Evolutionary conservation across 768 basidiomycete genomes (phyloP).

Genomic region (Mycena indigotica): DNA sequence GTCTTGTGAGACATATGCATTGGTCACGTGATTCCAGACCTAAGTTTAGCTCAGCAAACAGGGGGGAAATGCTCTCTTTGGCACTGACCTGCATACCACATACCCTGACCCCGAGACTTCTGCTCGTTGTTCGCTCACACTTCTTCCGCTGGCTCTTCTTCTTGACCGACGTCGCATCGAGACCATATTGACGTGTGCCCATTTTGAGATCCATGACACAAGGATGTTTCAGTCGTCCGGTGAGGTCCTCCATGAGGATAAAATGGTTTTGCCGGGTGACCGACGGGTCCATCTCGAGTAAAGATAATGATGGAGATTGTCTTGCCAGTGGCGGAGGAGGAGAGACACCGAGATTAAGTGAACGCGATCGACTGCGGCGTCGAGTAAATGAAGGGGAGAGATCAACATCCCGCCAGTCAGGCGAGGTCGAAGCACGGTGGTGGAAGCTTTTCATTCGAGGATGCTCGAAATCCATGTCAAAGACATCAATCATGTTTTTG

Average conservation of each 20-base stretch:
- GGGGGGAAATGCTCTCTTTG: slow-evolving; percentile 4
- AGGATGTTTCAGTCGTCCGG: slow-evolving; percentile 85
- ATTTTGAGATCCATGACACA: slow-evolving; percentile 99
- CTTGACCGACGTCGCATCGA: slow-evolving; percentile 88
- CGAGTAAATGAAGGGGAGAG: slow-evolving; percentile 42
- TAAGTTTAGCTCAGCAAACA: slow-evolving; percentile 41
- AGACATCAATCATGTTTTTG: slow-evolving; percentile 36
- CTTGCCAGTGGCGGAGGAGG: slow-evolving; percentile 29
- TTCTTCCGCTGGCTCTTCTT: slow-evolving; percentile 99
- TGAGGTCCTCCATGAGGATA: slow-evolving; percentile 98
- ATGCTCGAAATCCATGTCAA: slow-evolving; percentile 47
- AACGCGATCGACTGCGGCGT: slow-evolving; percentile 47
- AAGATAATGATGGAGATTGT: slow-evolving; percentile 29
- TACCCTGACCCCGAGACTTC: slow-evolving; percentile 85
- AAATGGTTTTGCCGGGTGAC: slow-evolving; percentile 93
- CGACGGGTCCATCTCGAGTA: slow-evolving; percentile 42
- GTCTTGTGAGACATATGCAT: slow-evolving; percentile 89
- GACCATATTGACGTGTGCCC: slow-evolving; percentile 99
- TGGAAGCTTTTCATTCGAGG: slow-evolving; percentile 12
- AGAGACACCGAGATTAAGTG: slow-evolving; percentile 30
- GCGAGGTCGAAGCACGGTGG: slow-evolving; percentile 7
- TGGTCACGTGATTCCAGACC: slow-evolving; percentile 90
- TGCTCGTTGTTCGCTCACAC: slow-evolving; percentile 94
- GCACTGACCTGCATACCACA: slow-evolving; percentile 96
- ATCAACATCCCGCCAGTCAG: slow-evolving; percentile 26